Evolutionary conservation across 345 rosid species (phyloP), one percentile per base, ranked within the genome.

Genomic region (Anacardium occidentale): DNA sequence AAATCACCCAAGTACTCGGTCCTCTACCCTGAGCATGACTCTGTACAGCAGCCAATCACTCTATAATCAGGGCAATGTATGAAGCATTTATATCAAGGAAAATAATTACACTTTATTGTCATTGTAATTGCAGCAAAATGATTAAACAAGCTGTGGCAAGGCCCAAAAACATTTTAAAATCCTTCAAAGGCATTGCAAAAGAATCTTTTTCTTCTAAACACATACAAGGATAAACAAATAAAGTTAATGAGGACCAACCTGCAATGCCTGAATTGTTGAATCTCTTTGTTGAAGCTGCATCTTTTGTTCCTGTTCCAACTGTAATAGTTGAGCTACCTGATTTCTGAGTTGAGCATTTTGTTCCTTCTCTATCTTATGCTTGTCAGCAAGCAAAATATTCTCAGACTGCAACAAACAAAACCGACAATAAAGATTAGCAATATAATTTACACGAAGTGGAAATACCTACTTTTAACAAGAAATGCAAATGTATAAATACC

Each of bases 291-390:
- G 91, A 61, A 90, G 79, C 71, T 85, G 87, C 81, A 89, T 53
- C 71, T 92, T 92, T 74, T 85, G 97, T 64, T 92, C 99, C 75
- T 90, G 94, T 65, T 89, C 97, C 74, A 72, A 70, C 79, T 91
- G 97, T 75, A 87, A 76, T 68, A 90, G 56, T 70, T 89, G 97
- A 84, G 92, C 88, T 48, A 95, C 83, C 82, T 89, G 98, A 84
- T 80, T 89, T 75, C 91, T 84, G 52, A 92, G 89, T 85, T 88
- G 98, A 44, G 92, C 86, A 83, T 92, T 95, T 74, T 95, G 98
- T 76, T 95, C 98, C 83, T 86, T 90, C 83, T 95, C 99, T 66
- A 85, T 75, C 78, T 80, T 92, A 79, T 87, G 89, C 80, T 92
- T 90, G 59, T 92, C 99, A 29, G 79, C 78, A 68, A 95, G 92